Percentiles rank a stretch among this genome's conserved stretches.
Evolutionary conservation across 495 filamentous ascomycete genomes (phyloP).

Genomic region (Penicillium atrosanguineum): DNA sequence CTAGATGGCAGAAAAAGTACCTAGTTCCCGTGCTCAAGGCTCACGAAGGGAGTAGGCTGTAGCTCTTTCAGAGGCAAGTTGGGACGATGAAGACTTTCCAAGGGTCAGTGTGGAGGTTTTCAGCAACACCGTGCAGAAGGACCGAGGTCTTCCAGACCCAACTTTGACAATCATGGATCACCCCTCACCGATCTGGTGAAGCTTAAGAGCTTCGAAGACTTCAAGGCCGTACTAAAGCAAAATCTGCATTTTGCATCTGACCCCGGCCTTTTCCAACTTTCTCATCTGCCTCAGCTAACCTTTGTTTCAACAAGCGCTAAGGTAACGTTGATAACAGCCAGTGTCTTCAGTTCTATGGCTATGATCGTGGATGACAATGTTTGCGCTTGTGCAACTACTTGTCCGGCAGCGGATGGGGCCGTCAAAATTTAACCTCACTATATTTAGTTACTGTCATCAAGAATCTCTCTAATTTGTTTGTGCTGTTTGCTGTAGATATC

Average conservation of each 20-base stretch:
- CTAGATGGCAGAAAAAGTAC: neutral
- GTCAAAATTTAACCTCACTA: too few species aligned
- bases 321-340: too few species aligned
- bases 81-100: neutral
- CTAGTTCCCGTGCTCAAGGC: neutral
- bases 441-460: too few species aligned
- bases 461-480: neutral
- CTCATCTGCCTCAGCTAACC: too few species aligned
- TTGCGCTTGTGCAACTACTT: too few species aligned
- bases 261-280: neutral
- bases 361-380: too few species aligned
- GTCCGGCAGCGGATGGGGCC: too few species aligned
- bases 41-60: neutral
- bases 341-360: too few species aligned
- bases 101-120: neutral
- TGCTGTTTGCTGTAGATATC: conserved; percentile 11
- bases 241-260: neutral
- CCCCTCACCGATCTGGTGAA: too few species aligned
- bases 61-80: neutral
- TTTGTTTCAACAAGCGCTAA: too few species aligned
- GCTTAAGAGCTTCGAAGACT: too few species aligned
- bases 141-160: neutral
- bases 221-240: neutral
- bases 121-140: neutral
- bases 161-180: too few species aligned